Base-by-base conservation (phyloP, 2,329 filamentous ascomycete genomes). In the Paraphoma chrysanthemicola region DNA sequence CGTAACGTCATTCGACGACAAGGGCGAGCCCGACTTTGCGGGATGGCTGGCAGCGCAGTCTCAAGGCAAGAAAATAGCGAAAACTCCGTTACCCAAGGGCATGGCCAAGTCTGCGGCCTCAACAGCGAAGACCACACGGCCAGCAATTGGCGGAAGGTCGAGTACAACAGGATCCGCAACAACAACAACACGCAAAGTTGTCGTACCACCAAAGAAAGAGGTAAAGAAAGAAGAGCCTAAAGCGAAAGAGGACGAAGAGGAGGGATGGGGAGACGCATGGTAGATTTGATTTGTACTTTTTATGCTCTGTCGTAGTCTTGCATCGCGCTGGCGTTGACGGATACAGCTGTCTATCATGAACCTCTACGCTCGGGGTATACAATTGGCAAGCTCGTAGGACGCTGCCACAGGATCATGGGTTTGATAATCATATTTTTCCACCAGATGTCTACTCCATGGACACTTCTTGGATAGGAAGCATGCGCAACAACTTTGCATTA, bases 21-120 rank as follows among this genome's bases (percentile, higher is more conserved):
- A 90, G 28, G 88, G 89, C 2, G 94, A 99, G 75, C 94, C 94
- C 0, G 95, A 98, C 75, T 98, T 99, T 77, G 94, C 93, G 5
- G 93, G 93, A 5, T 98, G 95, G 93, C 78, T 98, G 18, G 93
- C 92, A 11, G 93, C 93, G 11, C 92, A 97, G 73, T 87, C 90
- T 6, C 85, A 89, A 60, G 86, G 90, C 60, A 97, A 96, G 79
- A 83, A 83, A 69, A 76, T 56, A 50, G 73, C 53, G 1, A 84
- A 83, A 66, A 95, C 91, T 63, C 80, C 89, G 2, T 73, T 98
- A 52, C 93, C 94, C 0, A 99, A 96, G 78, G 94, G 94, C 0
- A 75, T 98, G 28, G 79, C 82, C 1, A 97, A 96, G 77, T 70
- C 85, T 2, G 53, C 58, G 12, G 44, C 57, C 5, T 57, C 77